Evolutionary conservation across 140 eudicot genomes (phyloP).

Genomic region (Ambrosia hybrid): DNA sequence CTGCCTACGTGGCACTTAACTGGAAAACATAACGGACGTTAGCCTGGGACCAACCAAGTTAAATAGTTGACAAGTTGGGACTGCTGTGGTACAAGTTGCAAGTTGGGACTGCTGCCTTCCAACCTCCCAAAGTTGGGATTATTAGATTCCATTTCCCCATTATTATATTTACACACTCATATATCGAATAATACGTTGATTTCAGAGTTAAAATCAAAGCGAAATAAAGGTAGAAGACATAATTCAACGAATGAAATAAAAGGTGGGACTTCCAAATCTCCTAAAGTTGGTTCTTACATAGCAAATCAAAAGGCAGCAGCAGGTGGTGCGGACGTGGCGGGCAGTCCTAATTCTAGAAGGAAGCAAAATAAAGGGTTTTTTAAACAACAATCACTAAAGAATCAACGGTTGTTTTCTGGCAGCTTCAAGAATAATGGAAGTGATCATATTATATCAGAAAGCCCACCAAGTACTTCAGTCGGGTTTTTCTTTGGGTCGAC

Average conservation of each 20-base stretch:
- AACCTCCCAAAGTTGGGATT: no score
- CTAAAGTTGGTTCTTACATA: constrained; percentile 31
- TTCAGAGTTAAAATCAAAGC: constrained; percentile 66
- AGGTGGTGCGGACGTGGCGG: constrained; percentile 40
- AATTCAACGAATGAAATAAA: constrained; percentile 42
- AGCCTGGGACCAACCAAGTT: no score
- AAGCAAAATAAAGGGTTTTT: constrained; percentile 65
- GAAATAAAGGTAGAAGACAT: constrained; percentile 50
- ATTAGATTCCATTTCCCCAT: neutral
- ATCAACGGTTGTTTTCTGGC: constrained; percentile 63
- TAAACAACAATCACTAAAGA: constrained; percentile 50
- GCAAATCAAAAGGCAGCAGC: constrained; percentile 41
- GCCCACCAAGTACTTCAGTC: constrained; percentile 88
- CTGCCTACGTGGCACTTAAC: no score
- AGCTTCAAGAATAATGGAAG: constrained; percentile 56
- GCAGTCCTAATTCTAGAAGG: constrained; percentile 51
- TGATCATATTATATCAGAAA: constrained; percentile 61
- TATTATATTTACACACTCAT: neutral
- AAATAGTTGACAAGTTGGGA: no score
- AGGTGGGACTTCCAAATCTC: constrained; percentile 51
- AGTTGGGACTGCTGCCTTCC: no score
- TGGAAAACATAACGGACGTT: no score
- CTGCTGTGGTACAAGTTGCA: no score
- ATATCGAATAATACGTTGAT: constrained; percentile 5
- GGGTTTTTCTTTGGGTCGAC: constrained; percentile 98